Percentiles rank a stretch among this genome's conserved stretches.
phyloP scores from a whole-genome alignment of 2,329 filamentous ascomycete genomes.

The Alternaria angustiovoidea region DNA sequence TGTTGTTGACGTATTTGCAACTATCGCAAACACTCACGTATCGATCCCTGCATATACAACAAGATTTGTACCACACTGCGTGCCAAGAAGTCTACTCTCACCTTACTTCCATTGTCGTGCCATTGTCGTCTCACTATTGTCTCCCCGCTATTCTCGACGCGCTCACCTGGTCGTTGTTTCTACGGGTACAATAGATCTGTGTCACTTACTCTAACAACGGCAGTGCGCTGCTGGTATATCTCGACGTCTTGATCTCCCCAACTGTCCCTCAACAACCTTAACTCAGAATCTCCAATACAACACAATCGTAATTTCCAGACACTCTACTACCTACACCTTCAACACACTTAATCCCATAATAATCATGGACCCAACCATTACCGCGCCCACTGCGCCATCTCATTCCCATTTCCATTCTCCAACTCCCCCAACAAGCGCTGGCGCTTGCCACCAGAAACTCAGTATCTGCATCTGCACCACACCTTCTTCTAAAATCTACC shows the following conservation, averaged over 20 bases:
- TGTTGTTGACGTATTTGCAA: not conserved
- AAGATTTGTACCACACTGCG: not conserved
- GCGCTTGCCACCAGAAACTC: not conserved
- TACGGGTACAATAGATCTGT: constrained; percentile 2
- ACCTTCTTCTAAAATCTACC: not conserved
- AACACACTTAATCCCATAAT: not conserved
- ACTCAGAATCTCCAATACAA: not conserved
- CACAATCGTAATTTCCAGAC: not conserved
- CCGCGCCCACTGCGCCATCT: not conserved
- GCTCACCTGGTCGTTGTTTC: not conserved
- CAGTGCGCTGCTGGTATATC: not conserved
- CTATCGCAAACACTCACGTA: not conserved
- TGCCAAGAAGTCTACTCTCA: constrained; percentile 1
- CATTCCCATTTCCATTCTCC: not conserved
- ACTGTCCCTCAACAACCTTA: not conserved
- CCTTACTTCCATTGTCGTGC: not conserved
- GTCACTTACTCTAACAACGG: not conserved
- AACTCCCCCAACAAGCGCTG: not conserved
- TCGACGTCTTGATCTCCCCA: not conserved
- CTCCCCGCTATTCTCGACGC: not conserved
- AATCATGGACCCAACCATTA: not conserved
- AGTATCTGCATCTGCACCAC: constrained; percentile 2
- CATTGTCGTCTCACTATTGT: not conserved
- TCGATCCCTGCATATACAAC: not conserved
- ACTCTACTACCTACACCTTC: not conserved